Base-by-base conservation (phyloP, 768 basidiomycete species). In the Chalciporus pseudorubinellus region DNA sequence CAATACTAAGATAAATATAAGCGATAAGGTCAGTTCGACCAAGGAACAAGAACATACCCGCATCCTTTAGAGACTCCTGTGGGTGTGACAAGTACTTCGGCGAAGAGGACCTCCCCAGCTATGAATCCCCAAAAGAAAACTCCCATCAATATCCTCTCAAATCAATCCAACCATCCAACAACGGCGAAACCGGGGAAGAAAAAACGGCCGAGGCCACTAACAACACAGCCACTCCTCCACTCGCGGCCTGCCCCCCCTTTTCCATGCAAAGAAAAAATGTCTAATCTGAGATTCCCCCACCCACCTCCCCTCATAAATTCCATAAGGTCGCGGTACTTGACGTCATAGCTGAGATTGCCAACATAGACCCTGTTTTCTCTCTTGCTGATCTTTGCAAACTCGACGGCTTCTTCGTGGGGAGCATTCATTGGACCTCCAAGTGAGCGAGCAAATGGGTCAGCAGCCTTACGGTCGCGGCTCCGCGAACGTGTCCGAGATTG, bases 271-370 rank as follows among this genome's bases (percentile, higher is more conserved):
- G 74, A 71, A 80, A 82, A 75, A 84, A 70, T 59, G 51, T 70
- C 70, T 71, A 72, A 75, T 65, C 75, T 79, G 74, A 77, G 77
- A 83, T 83, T 81, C 85, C 84, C 82, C 83, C 75, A 94, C 95
- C 88, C 91, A 97, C 95, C 94, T 93, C 92, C 91, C 87, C 91
- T 83, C 93, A 97, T 95, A 71, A 97, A 98, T 85, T 98, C 93
- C 83, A 95, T 93, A 73, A 99, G 80, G 78, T 98, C 97, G 74
- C 93, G 84, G 77, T 95, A 98, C 76, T 88, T 95, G 85, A 94
- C 92, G 71, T 95, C 92, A 79, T 98, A 99, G 69, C 91, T 92
- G 74, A 99, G 83, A 72, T 99, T 99, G 67, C 97, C 95, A 71
- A 98, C 92, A 66, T 99, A 99, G 64, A 98, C 93, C 62, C 95